Percentiles rank a stretch among this genome's conserved stretches.
Conservation (phyloP, 306 rosid species). For the Quercus bicolor region DNA sequence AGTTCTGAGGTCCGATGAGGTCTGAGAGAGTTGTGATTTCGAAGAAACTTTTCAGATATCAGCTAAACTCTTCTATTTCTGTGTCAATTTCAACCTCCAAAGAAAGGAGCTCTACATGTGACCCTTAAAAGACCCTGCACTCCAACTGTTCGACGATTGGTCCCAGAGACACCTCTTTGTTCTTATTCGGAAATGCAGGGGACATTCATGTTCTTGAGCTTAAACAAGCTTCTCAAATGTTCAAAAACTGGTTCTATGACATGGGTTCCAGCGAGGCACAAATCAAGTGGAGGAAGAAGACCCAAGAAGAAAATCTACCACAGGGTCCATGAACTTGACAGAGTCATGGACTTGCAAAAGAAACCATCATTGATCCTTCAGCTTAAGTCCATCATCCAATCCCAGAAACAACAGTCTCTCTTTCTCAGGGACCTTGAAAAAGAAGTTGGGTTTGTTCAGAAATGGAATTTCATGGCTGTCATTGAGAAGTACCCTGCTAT, state of each 20-base stretch:
- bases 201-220: neutral
- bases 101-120: too few relatives aligned
- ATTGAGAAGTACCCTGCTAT: slow-evolving; percentile 63
- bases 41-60: too few relatives aligned
- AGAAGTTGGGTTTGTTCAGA: slow-evolving; percentile 77
- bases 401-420: slow-evolving; percentile 34
- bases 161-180: neutral
- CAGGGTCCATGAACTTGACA: slow-evolving; percentile 64
- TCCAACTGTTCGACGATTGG: slow-evolving; percentile 20
- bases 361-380: slow-evolving; percentile 63
- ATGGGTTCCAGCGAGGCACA: slow-evolving; percentile 35
- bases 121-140: neutral
- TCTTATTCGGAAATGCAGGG: slow-evolving; percentile 1
- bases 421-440: slow-evolving; percentile 74
- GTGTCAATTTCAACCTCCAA: too few relatives aligned
- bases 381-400: slow-evolving; percentile 64
- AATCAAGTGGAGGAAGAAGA: slow-evolving; percentile 68
- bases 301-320: slow-evolving; percentile 74
- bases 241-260: slow-evolving; percentile 2
- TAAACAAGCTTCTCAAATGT: slow-evolving; percentile 4
- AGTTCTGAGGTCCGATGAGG: too few relatives aligned
- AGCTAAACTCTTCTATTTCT: too few relatives aligned
- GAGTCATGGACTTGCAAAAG: slow-evolving; percentile 71
- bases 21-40: too few relatives aligned
- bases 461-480: slow-evolving; percentile 84